Evolutionary conservation across 1,139 yeast genomes (phyloP).

Genomic region (Trichomonascaceae sp.): DNA sequence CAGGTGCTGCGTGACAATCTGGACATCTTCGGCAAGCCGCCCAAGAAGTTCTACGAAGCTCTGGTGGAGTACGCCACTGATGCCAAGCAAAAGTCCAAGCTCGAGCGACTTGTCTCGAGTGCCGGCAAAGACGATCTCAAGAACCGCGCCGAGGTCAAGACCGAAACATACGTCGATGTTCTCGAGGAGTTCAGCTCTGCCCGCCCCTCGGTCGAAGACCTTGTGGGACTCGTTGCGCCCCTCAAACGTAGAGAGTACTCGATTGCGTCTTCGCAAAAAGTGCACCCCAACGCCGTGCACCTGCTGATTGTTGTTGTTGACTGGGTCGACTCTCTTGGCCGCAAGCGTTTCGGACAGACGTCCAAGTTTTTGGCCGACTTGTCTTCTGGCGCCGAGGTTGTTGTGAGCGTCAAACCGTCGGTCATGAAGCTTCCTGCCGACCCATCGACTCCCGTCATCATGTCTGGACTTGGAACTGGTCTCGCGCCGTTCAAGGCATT

Average conservation of each 20-base stretch:
- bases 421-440: conserved; percentile 92
- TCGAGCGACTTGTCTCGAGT: conserved; percentile 53
- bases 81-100: conserved; percentile 47
- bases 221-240: conserved; percentile 65
- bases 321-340: conserved; percentile 82
- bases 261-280: conserved; percentile 92
- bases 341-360: conserved; percentile 87
- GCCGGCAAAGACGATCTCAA: conserved; percentile 84
- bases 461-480: conserved; percentile 98
- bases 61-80: conserved; percentile 64
- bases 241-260: conserved; percentile 96
- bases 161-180: conserved; percentile 68
- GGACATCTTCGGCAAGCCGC: conserved; percentile 90
- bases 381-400: conserved; percentile 68
- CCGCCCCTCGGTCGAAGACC: conserved; percentile 61
- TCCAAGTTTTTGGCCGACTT: conserved; percentile 80
- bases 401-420: conserved; percentile 91
- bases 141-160: conserved; percentile 74
- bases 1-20: conserved; percentile 70
- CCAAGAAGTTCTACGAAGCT: conserved; percentile 83
- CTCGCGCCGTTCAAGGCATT: conserved; percentile 98
- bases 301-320: conserved; percentile 90
- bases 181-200: conserved; percentile 73
- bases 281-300: conserved; percentile 86
- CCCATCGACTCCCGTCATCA: conserved; percentile 78